These are phyloP conservation scores for Xylaria sp. DNA, from an alignment of 2,329 filamentous ascomycete genomes.

Conservation along the genomic window DNA sequence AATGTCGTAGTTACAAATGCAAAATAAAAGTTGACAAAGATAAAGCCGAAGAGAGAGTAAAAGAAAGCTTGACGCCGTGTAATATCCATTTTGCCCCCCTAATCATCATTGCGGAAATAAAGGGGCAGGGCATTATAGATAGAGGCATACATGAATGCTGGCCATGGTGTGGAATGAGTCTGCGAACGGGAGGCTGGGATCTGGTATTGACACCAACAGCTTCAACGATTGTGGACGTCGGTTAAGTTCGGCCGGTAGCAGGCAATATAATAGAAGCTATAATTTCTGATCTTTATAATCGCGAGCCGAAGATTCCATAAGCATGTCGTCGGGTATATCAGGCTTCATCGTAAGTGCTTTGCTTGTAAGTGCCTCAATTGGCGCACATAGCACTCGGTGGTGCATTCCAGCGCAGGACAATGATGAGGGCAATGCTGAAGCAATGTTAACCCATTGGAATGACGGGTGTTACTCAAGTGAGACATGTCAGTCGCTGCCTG, in stretches of 20 bases:
- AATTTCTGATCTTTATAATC: neutral
- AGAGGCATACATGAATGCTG: conserved; percentile 28
- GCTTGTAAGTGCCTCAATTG: neutral
- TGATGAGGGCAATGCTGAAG: neutral
- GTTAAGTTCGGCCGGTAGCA: neutral
- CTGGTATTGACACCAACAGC: neutral
- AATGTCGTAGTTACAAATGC: neutral
- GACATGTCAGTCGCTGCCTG: neutral
- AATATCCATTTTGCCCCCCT: conserved; percentile 27
- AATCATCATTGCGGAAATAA: conserved; percentile 34
- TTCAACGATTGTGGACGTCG: neutral
- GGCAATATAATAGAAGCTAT: neutral
- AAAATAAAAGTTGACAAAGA: neutral
- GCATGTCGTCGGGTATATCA: neutral
- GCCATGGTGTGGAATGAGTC: conserved; percentile 44
- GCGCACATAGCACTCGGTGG: neutral
- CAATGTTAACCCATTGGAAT: conserved; percentile 33
- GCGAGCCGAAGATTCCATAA: neutral
- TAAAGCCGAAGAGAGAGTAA: conserved; percentile 1
- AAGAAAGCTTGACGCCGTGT: conserved; percentile 18
- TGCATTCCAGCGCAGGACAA: conserved; percentile 32
- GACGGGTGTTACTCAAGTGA: conserved; percentile 7
- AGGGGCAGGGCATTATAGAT: conserved; percentile 40
- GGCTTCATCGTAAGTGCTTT: neutral
- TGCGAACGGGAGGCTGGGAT: conserved; percentile 18